A percentile compares a stretch with the other conserved stretches of the same genome.
These are phyloP conservation scores for Limnomonas spitsbergensis DNA, from an alignment of 139 green algal species.

Conservation along the genomic window DNA sequence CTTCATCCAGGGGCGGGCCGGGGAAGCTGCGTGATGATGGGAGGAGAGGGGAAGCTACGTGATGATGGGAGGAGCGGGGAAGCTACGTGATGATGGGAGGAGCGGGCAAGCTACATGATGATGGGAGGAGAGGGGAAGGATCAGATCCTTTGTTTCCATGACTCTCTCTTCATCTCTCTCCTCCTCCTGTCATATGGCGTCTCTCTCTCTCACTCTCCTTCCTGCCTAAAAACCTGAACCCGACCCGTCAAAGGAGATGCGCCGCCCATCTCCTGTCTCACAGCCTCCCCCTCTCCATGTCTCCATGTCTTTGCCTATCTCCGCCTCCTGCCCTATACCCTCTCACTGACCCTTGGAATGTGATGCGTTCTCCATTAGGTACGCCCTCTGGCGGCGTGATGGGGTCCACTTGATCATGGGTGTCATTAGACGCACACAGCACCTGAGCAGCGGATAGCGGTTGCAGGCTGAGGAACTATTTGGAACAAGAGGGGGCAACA, in stretches of 20 bases:
- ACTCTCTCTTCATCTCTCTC: too few species aligned
- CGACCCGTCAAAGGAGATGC: too few species aligned
- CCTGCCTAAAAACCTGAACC: too few species aligned
- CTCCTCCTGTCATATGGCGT: too few species aligned
- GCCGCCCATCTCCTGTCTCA: too few species aligned
- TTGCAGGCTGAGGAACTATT: too few species aligned
- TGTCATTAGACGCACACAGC: conserved; percentile 85
- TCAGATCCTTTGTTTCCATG: too few species aligned
- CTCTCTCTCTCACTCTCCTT: too few species aligned
- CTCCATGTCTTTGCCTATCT: too few species aligned
- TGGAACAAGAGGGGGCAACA: too few species aligned
- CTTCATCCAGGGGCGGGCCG: conserved; percentile 52
- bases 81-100: neutral
- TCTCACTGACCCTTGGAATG: conserved; percentile 51
- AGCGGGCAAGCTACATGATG: neutral
- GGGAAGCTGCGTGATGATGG: conserved; percentile 40
- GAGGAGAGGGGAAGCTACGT: neutral
- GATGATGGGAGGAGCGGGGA: too few species aligned
- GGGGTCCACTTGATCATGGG: conserved; percentile 77
- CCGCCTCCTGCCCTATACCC: neutral
- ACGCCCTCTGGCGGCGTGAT: conserved; percentile 77
- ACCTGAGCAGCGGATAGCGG: conserved; percentile 42
- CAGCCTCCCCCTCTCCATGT: too few species aligned
- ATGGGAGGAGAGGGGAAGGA: neutral
- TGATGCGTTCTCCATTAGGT: conserved; percentile 73